These are phyloP conservation scores for Tolypocladium album DNA, from an alignment of 2,329 filamentous ascomycete genomes.

Conservation along the genomic window DNA sequence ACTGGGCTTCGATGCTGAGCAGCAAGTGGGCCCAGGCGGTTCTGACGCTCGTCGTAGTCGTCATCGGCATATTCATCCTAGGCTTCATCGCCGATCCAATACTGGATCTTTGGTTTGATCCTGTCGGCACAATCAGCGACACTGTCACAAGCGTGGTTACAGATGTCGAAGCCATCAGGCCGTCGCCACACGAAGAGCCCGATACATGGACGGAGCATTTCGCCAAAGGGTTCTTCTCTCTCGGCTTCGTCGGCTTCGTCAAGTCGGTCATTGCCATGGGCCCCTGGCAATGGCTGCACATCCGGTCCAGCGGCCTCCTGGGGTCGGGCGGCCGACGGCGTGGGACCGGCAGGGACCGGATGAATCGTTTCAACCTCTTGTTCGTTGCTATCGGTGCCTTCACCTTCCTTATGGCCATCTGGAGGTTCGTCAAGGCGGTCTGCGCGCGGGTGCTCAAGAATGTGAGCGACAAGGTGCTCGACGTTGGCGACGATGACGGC, in stretches of 20 bases:
- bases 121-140: constrained; percentile 49
- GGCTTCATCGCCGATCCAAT: constrained; percentile 92
- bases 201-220: constrained; percentile 74
- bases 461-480: constrained; percentile 70
- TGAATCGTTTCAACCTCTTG: constrained; percentile 69
- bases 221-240: constrained; percentile 76
- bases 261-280: constrained; percentile 68
- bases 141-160: constrained; percentile 35
- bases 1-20: constrained; percentile 60
- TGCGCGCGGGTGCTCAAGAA: constrained; percentile 63
- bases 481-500: constrained; percentile 55
- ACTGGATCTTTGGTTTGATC: constrained; percentile 79
- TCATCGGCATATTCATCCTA: constrained; percentile 65
- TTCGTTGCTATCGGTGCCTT: constrained; percentile 70
- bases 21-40: constrained; percentile 55
- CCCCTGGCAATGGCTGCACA: constrained; percentile 67
- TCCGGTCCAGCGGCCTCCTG: constrained; percentile 51
- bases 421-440: constrained; percentile 68
- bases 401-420: constrained; percentile 75
- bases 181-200: constrained; percentile 34
- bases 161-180: constrained; percentile 24
- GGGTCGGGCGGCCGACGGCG: constrained; percentile 37
- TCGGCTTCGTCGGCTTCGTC: constrained; percentile 75
- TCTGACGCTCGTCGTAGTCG: constrained; percentile 62
- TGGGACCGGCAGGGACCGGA: constrained; percentile 62